Conservation (phyloP, 345 rosid genomes). For the Excoecaria agallocha region DNA sequence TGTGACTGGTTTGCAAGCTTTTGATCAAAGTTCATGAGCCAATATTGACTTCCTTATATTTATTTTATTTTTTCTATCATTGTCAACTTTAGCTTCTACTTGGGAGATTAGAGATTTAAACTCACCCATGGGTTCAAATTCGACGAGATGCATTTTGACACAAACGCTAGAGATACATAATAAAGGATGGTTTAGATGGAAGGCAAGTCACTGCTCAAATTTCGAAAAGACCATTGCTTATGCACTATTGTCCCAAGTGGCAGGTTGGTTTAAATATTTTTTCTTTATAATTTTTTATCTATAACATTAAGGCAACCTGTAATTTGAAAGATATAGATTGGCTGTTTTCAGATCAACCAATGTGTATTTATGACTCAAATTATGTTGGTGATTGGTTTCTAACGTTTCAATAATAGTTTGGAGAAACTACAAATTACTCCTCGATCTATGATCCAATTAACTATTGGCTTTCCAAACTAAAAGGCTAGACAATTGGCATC, state of each 20-base stretch:
- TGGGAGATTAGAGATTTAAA: slow-evolving; percentile 85
- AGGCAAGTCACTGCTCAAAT: slow-evolving; percentile 62
- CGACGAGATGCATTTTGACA: slow-evolving; percentile 67
- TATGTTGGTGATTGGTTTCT: slow-evolving; percentile 1
- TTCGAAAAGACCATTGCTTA: slow-evolving; percentile 79
- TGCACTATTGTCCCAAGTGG: slow-evolving; percentile 77
- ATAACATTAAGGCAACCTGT: neutral
- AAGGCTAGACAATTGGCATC: no score
- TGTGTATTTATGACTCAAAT: slow-evolving; percentile 9
- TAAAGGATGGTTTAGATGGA: slow-evolving; percentile 78
- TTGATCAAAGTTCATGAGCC: neutral
- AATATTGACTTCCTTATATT: neutral
- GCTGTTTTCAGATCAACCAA: slow-evolving; percentile 9
- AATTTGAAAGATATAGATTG: neutral
- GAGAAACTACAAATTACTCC: no score
- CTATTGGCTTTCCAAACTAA: no score
- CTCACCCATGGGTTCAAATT: slow-evolving; percentile 53
- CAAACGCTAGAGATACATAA: slow-evolving; percentile 80
- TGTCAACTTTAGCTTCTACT: slow-evolving; percentile 57
- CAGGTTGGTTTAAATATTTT: slow-evolving; percentile 48
- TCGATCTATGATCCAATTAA: no score
- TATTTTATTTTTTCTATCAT: neutral
- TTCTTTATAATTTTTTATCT: neutral
- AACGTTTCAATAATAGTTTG: neutral
- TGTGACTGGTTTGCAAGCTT: neutral